These are phyloP conservation scores for Hypoxylon sp. DNA, from an alignment of 2,329 filamentous ascomycete species.

Conservation along the genomic window DNA sequence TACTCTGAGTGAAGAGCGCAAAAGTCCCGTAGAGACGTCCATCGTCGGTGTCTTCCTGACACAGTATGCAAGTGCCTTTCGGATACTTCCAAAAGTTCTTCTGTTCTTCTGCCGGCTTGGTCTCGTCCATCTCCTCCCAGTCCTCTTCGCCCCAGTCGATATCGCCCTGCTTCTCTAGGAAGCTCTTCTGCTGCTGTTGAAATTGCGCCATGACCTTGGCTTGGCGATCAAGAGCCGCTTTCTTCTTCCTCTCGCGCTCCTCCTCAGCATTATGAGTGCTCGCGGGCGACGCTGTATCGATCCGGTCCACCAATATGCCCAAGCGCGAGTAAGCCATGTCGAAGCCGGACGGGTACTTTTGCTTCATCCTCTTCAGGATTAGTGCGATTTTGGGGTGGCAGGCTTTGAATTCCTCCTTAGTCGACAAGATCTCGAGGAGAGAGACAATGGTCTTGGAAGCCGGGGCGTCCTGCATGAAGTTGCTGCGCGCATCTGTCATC, in stretches of 20 bases:
- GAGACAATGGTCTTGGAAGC: conserved; percentile 69
- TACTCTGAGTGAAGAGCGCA: conserved; percentile 85
- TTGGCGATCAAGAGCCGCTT: conserved; percentile 86
- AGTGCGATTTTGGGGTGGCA: conserved; percentile 86
- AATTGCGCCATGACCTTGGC: conserved; percentile 97
- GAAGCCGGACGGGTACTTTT: conserved; percentile 79
- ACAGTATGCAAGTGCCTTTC: conserved; percentile 90
- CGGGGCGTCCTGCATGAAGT: conserved; percentile 65
- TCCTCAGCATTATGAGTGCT: conserved; percentile 69
- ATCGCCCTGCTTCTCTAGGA: conserved; percentile 85
- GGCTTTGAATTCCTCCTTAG: conserved; percentile 78
- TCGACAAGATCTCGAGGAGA: conserved; percentile 67
- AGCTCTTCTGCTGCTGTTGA: conserved; percentile 95
- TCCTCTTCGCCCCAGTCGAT: conserved; percentile 91
- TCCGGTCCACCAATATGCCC: conserved; percentile 75
- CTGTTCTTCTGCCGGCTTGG: conserved; percentile 66
- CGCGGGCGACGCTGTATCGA: conserved; percentile 84
- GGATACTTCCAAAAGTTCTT: conserved; percentile 90
- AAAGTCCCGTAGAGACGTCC: conserved; percentile 91
- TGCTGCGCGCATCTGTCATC: conserved; percentile 67
- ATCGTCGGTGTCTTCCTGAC: conserved; percentile 95
- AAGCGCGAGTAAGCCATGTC: conserved; percentile 69
- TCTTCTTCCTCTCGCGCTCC: conserved; percentile 85
- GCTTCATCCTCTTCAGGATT: conserved; percentile 83
- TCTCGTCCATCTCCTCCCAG: conserved; percentile 72